Conservation (phyloP, 805 yeast species). For the Kuraishia ogatae region DNA sequence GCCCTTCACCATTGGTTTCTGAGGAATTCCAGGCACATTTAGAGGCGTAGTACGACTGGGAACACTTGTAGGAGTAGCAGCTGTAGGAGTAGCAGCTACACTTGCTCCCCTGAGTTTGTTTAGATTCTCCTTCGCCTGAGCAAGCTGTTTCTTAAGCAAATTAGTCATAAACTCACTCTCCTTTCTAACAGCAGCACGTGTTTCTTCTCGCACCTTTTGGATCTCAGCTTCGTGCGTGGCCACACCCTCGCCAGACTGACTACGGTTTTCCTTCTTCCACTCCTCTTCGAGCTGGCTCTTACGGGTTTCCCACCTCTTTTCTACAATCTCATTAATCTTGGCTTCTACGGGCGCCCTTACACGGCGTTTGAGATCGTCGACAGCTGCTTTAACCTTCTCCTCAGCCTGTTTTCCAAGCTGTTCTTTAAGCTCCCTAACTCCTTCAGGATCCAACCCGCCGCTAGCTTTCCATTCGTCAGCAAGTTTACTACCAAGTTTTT, state of each 20-base stretch:
- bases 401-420: neutral
- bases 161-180: constrained; percentile 51
- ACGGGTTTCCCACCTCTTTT: constrained; percentile 23
- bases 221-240: constrained; percentile 15
- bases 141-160: constrained; percentile 46
- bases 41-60: neutral
- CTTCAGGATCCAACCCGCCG: neutral
- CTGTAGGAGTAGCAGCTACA: neutral
- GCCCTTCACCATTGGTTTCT: neutral
- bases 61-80: neutral
- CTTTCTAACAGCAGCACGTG: constrained; percentile 42
- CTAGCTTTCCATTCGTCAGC: neutral
- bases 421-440: neutral
- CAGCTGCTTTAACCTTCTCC: constrained; percentile 8
- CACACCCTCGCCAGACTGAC: constrained; percentile 7
- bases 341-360: constrained; percentile 30
- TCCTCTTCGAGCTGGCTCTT: constrained; percentile 24
- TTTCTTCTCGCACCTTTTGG: constrained; percentile 33
- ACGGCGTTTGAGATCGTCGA: constrained; percentile 16
- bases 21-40: neutral
- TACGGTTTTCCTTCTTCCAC: constrained; percentile 9
- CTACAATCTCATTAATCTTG: constrained; percentile 25
- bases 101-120: constrained; percentile 7
- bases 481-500: neutral
- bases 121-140: constrained; percentile 34